A percentile compares a stretch with the other conserved stretches of the same genome.
Conservation (phyloP, 768 basidiomycete genomes). For the Amylocystis lapponica region DNA sequence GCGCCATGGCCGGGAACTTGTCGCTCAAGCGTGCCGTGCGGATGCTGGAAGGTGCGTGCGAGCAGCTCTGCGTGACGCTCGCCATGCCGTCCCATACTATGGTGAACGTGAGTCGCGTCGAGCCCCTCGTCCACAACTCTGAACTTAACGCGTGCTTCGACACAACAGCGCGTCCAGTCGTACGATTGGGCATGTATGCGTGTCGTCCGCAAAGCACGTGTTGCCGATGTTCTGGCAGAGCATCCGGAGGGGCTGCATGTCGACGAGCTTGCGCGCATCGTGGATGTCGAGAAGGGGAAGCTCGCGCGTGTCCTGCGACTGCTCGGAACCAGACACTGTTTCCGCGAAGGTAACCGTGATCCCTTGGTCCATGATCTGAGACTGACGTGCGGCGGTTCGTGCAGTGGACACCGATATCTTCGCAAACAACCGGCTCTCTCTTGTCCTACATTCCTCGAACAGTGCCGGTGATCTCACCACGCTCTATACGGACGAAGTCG, state of each 20-base stretch:
- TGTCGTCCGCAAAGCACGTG: conserved; percentile 28
- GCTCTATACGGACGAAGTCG: conserved; percentile 13
- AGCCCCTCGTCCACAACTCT: no score
- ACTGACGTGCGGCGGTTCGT: neutral
- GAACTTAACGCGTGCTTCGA: no score
- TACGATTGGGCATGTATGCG: conserved; percentile 23
- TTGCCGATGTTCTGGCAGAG: conserved; percentile 34
- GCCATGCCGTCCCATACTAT: conserved; percentile 13
- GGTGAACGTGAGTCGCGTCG: conserved; percentile 16
- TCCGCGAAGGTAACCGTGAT: conserved; percentile 29
- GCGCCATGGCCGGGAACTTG: conserved; percentile 3
- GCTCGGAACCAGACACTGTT: conserved; percentile 36
- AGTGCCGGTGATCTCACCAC: conserved; percentile 22
- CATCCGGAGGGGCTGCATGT: conserved; percentile 33
- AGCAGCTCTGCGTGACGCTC: conserved; percentile 16
- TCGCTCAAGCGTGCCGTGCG: conserved; percentile 12
- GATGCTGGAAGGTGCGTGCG: conserved; percentile 19
- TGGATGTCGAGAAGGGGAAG: conserved; percentile 31
- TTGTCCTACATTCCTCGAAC: conserved; percentile 28
- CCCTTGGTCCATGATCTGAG: no score
- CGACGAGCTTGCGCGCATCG: conserved; percentile 23
- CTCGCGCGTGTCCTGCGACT: conserved; percentile 34
- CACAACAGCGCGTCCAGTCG: neutral
- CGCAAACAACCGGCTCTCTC: conserved; percentile 37
- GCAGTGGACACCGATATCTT: conserved; percentile 33